Conservation (phyloP, 345 rosid species). For the Salix purpurea region DNA sequence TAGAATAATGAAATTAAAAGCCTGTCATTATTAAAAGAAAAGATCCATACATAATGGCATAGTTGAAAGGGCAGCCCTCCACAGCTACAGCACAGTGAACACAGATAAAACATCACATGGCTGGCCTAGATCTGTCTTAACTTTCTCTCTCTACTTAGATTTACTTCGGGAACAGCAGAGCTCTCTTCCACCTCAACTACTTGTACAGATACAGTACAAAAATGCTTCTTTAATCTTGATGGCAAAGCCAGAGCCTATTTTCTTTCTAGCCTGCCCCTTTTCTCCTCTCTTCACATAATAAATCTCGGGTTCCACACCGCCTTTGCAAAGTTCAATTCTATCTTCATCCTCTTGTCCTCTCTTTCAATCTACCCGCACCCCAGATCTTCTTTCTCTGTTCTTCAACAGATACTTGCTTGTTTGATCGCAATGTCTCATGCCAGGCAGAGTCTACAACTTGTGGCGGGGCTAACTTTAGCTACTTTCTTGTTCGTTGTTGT, state of each 20-base stretch:
- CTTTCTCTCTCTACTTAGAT: too few species aligned
- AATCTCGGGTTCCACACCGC: slow-evolving; percentile 26
- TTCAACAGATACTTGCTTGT: not conserved
- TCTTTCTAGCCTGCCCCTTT: not conserved
- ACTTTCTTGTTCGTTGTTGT: slow-evolving; percentile 35
- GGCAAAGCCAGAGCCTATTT: not conserved
- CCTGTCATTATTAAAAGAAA: not conserved
- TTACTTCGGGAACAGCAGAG: too few species aligned
- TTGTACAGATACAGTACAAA: not conserved
- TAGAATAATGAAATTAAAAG: not conserved
- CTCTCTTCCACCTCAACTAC: not conserved
- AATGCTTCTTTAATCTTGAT: not conserved
- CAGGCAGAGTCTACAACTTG: slow-evolving; percentile 54
- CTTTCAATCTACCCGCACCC: slow-evolving; percentile 1
- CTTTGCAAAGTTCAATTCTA: slow-evolving; percentile 26
- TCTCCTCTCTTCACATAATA: not conserved
- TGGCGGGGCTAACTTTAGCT: slow-evolving; percentile 40
- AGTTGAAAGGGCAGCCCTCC: not conserved
- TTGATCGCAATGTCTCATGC: slow-evolving; percentile 12
- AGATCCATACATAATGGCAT: not conserved
- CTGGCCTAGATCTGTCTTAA: slow-evolving; percentile 12
- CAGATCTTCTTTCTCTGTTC: slow-evolving; percentile 25
- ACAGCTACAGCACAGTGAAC: not conserved
- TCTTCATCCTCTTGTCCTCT: slow-evolving; percentile 24
- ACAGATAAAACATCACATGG: slow-evolving; percentile 16